Evolutionary conservation across 73 alveolate genomes (phyloP).

Genomic region (Diophrys sp.): DNA sequence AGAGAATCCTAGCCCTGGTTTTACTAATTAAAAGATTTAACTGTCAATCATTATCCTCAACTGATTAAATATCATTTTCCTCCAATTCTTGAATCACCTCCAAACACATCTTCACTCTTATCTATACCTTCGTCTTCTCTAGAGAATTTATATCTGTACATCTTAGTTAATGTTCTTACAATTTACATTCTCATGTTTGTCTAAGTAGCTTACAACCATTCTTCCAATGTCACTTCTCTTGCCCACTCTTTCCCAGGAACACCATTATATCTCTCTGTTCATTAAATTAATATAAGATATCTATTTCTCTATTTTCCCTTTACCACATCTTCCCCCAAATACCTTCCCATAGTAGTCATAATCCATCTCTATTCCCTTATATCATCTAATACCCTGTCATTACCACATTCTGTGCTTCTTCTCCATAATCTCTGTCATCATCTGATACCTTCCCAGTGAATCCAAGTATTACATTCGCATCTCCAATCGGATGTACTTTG

Average conservation of each 20-base stretch:
- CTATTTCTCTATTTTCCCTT: conserved; percentile 97
- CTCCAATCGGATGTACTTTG: conserved; percentile 98
- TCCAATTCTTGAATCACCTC: too few species aligned
- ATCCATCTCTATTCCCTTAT: conserved; percentile 81
- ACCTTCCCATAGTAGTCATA: conserved; percentile 90
- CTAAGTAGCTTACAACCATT: conserved; percentile 27
- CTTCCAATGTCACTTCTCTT: conserved; percentile 83
- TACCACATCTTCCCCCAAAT: conserved; percentile 96
- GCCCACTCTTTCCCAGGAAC: conserved; percentile 85
- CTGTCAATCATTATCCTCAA: too few species aligned
- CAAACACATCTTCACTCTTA: too few species aligned
- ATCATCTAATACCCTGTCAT: conserved; percentile 95
- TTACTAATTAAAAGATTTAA: too few species aligned
- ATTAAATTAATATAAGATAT: too few species aligned
- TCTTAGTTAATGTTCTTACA: background rate
- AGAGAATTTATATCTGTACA: background rate
- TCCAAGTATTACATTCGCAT: conserved; percentile 97
- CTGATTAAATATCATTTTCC: too few species aligned
- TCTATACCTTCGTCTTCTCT: background rate
- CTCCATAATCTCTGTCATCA: conserved; percentile 82
- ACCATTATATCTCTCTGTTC: too few species aligned
- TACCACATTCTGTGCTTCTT: conserved; percentile 92
- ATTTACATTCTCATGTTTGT: background rate
- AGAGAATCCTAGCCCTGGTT: too few species aligned
- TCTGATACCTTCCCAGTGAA: conserved; percentile 82